Evolutionary conservation across 495 filamentous ascomycete genomes (phyloP).

Genomic region (Penicillium pulvis): DNA sequence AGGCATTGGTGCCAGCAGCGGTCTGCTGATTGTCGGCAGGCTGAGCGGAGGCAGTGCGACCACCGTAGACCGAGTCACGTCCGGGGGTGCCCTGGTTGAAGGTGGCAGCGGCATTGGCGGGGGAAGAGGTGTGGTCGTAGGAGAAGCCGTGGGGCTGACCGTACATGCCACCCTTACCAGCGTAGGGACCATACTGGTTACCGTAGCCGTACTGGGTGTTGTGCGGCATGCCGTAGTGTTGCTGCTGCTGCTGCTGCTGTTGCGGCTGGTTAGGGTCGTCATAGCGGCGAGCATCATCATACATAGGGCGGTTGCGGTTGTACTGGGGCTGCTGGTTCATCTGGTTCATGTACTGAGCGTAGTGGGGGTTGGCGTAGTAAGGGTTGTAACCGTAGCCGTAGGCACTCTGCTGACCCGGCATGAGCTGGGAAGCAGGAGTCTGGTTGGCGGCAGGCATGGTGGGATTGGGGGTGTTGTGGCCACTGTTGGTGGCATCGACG

Average conservation of each 20-base stretch:
- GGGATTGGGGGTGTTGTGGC: slow-evolving; percentile 86
- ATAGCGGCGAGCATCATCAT: slow-evolving; percentile 57
- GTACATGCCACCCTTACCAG: slow-evolving; percentile 75
- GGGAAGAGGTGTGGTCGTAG: slow-evolving; percentile 78
- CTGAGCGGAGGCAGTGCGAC: slow-evolving; percentile 73
- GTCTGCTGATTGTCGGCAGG: slow-evolving; percentile 66
- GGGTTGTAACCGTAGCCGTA: slow-evolving; percentile 70
- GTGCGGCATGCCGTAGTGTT: slow-evolving; percentile 51
- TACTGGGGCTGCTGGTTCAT: slow-evolving; percentile 53
- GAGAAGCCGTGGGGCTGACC: slow-evolving; percentile 80
- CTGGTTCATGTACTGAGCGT: slow-evolving; percentile 77
- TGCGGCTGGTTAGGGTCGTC: slow-evolving; percentile 36
- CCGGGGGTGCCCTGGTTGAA: slow-evolving; percentile 69
- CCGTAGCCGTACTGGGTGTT: slow-evolving; percentile 65
- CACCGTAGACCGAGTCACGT: slow-evolving; percentile 76
- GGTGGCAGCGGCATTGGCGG: slow-evolving; percentile 64
- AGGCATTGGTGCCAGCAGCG: slow-evolving; percentile 61
- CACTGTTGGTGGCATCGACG: slow-evolving; percentile 77
- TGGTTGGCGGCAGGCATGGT: slow-evolving; percentile 69
- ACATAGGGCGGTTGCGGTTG: slow-evolving; percentile 55
- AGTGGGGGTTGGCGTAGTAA: slow-evolving; percentile 82
- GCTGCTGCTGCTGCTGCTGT: slow-evolving; percentile 28
- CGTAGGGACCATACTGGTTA: slow-evolving; percentile 74
- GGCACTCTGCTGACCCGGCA: slow-evolving; percentile 58
- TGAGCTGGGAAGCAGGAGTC: slow-evolving; percentile 63